phyloP scores from a whole-genome alignment of 495 filamentous ascomycete species.

The Niebla homalea region DNA sequence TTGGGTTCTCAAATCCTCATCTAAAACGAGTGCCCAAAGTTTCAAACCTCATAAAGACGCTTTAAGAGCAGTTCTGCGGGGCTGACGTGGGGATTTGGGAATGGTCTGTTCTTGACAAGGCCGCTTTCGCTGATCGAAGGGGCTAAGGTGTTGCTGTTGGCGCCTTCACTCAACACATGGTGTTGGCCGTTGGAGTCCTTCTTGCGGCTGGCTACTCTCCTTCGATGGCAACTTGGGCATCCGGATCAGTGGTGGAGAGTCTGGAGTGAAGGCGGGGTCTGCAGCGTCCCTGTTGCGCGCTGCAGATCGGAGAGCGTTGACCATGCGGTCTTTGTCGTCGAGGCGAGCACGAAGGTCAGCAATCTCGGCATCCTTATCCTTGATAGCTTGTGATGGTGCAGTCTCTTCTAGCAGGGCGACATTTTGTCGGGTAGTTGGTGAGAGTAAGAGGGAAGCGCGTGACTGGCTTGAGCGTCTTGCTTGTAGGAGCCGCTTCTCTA shows the following conservation, averaged over 20 bases:
- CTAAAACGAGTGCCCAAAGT: conserved; percentile 13
- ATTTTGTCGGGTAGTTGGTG: conserved; percentile 34
- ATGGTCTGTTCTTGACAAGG: conserved; percentile 5
- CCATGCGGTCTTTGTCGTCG: conserved; percentile 94
- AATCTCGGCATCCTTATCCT: conserved; percentile 91
- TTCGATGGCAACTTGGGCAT: background rate
- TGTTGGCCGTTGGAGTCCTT: conserved; percentile 22
- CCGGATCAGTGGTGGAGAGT: conserved; percentile 10
- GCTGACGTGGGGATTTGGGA: conserved; percentile 10
- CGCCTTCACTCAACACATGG: conserved; percentile 23
- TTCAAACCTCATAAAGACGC: conserved; percentile 6
- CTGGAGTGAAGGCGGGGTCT: conserved; percentile 38
- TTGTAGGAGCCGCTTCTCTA: conserved; percentile 85
- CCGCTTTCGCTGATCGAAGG: conserved; percentile 6
- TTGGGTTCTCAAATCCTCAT: conserved; percentile 20
- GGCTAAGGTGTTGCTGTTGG: conserved; percentile 10
- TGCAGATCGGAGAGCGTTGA: conserved; percentile 73
- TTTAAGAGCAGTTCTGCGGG: conserved; percentile 17
- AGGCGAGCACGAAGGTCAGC: conserved; percentile 75
- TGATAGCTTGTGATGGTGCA: conserved; percentile 49
- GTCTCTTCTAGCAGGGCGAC: conserved; percentile 51
- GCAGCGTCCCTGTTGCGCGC: conserved; percentile 77
- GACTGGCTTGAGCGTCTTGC: conserved; percentile 84
- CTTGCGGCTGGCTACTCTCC: conserved; percentile 17
- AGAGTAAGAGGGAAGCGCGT: conserved; percentile 60